phyloP scores from a whole-genome alignment of 345 rosid species.

The Populus nigra region DNA sequence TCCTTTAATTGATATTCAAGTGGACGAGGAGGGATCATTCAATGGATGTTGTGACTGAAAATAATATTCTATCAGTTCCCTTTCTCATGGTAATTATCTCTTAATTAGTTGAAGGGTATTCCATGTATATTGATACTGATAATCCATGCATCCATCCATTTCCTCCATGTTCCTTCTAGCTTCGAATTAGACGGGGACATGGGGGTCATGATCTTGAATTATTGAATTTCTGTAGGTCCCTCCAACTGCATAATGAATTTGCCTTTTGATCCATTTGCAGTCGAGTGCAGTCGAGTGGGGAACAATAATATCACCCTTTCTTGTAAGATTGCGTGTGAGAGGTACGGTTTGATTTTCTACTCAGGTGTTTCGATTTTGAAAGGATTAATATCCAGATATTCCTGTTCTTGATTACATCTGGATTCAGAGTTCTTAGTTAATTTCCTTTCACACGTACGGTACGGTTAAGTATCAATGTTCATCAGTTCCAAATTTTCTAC shows the following conservation, averaged over 20 bases:
- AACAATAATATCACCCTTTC: neutral
- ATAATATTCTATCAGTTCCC: neutral
- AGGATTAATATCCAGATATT: neutral
- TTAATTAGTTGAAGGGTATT: neutral
- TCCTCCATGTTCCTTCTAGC: neutral
- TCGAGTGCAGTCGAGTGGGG: neutral
- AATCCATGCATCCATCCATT: no score
- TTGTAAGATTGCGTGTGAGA: neutral
- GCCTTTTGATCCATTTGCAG: neutral
- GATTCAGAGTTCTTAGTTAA: neutral
- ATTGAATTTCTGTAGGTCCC: constrained; percentile 11
- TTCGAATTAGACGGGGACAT: neutral
- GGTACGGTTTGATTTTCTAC: neutral
- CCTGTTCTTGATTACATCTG: neutral
- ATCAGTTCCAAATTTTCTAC: neutral
- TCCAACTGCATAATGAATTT: neutral
- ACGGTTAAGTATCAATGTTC: neutral
- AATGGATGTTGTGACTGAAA: neutral
- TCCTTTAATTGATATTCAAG: neutral
- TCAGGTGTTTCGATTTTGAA: neutral
- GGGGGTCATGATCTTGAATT: neutral
- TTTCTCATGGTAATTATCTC: neutral
- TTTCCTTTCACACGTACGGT: neutral
- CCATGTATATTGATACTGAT: no score
- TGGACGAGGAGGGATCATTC: neutral